These are phyloP conservation scores for Iris macrosiphon DNA, from an alignment of 106 monocot genomes.

Conservation along the genomic window DNA sequence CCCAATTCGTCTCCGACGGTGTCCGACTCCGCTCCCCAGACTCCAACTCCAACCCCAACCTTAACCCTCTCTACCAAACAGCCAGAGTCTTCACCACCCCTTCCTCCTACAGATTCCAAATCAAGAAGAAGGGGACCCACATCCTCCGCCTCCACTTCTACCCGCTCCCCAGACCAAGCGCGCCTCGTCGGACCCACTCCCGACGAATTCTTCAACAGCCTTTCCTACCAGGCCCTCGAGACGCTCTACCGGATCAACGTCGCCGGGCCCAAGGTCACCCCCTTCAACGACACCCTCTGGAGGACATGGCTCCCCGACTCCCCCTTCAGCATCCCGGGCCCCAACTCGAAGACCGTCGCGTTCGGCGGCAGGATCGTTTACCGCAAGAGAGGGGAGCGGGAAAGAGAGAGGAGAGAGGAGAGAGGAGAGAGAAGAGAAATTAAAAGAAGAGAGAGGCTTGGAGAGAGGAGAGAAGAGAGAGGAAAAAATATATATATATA, in stretches of 20 bases:
- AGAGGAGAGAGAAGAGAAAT: too few species aligned
- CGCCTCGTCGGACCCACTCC: conserved; percentile 5
- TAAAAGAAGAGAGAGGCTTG: too few species aligned
- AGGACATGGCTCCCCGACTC: conserved; percentile 74
- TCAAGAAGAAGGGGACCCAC: conserved; percentile 31
- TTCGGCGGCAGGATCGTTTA: conserved; percentile 70
- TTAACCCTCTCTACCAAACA: conserved; percentile 44
- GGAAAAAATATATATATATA: too few species aligned
- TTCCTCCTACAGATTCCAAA: conserved; percentile 44
- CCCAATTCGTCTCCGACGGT: conserved; percentile 10
- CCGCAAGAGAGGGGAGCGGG: conserved; percentile 39
- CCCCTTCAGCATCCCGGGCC: conserved; percentile 14
- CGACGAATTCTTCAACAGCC: conserved; percentile 63
- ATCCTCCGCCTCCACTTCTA: conserved; percentile 91
- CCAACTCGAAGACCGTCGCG: conserved; percentile 5
- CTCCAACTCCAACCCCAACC: not conserved
- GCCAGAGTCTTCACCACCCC: conserved; percentile 60
- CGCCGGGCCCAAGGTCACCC: conserved; percentile 75
- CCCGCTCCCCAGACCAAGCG: conserved; percentile 29
- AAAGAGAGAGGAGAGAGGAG: too few species aligned
- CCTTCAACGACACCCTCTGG: conserved; percentile 89
- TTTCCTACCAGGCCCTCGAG: conserved; percentile 47
- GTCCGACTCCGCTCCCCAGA: too few species aligned
- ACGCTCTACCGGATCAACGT: conserved; percentile 68
- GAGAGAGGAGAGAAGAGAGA: too few species aligned